Evolutionary conservation across 192 early-diverging fungal genomes (phyloP).

Genomic region (Mortierella claussenii): DNA sequence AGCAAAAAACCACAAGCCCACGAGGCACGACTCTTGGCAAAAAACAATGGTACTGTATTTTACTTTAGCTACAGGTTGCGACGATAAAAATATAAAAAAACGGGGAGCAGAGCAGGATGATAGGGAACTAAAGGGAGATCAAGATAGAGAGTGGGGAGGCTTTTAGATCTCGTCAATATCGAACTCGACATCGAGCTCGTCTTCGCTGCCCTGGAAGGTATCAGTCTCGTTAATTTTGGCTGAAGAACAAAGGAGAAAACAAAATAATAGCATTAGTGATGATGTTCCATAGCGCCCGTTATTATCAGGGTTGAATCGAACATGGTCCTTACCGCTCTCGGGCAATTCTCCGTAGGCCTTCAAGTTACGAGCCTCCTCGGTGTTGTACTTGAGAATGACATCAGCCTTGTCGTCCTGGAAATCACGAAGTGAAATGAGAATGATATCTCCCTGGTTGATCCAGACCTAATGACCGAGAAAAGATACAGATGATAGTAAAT

Average conservation of each 20-base stretch:
- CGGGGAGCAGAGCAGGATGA: neutral
- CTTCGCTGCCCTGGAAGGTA: slow-evolving; percentile 69
- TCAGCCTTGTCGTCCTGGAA: slow-evolving; percentile 95
- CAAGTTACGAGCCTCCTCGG: slow-evolving; percentile 93
- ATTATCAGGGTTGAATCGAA: too few relatives aligned
- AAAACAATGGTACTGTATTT: too few relatives aligned
- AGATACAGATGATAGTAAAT: too few relatives aligned
- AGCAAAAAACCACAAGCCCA: too few relatives aligned
- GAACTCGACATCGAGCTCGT: slow-evolving; percentile 87
- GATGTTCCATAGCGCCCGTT: too few relatives aligned
- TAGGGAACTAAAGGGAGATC: neutral
- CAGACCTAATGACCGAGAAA: too few relatives aligned
- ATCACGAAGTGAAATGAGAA: slow-evolving; percentile 90
- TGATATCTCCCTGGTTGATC: slow-evolving; percentile 92
- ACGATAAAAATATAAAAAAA: slow-evolving; percentile 11
- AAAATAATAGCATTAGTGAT: too few relatives aligned
- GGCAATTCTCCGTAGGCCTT: slow-evolving; percentile 96
- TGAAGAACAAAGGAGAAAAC: slow-evolving; percentile 10
- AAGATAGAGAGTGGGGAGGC: neutral
- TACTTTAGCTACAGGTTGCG: too few relatives aligned
- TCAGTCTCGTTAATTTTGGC: slow-evolving; percentile 88
- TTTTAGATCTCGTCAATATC: slow-evolving; percentile 87
- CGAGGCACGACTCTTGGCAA: too few relatives aligned
- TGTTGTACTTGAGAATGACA: slow-evolving; percentile 95
- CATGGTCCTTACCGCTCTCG: slow-evolving; percentile 74